phyloP scores from a whole-genome alignment of 352 stramenopile genomes.

The Pythium sp. region DNA sequence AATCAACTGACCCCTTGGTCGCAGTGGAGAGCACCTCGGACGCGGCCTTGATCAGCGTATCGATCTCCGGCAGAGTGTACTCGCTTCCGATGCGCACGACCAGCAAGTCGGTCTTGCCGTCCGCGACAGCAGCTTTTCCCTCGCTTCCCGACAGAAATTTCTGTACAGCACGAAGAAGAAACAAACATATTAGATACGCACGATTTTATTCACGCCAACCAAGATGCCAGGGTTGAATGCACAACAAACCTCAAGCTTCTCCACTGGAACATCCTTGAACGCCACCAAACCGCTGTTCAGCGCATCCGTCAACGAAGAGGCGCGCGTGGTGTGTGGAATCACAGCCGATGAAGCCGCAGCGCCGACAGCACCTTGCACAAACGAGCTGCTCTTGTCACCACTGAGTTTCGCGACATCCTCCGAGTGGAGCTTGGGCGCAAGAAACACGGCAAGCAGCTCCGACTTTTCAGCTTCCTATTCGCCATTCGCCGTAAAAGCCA shows the following conservation, averaged over 20 bases:
- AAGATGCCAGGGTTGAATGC: background rate
- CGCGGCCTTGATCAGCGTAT: slow-evolving; percentile 43
- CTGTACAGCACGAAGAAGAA: background rate
- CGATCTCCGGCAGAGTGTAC: slow-evolving; percentile 33
- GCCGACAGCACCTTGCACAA: slow-evolving; percentile 45
- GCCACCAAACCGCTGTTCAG: slow-evolving; percentile 11
- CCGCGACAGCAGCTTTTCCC: slow-evolving; percentile 35
- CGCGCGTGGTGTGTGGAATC: slow-evolving; percentile 69
- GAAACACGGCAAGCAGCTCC: slow-evolving; percentile 62
- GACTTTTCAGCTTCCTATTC: slow-evolving; percentile 16
- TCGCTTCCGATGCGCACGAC: slow-evolving; percentile 49
- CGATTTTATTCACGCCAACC: background rate
- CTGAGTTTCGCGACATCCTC: slow-evolving; percentile 47
- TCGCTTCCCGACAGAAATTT: slow-evolving; percentile 12
- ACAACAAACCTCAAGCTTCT: slow-evolving; percentile 20
- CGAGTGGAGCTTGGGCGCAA: slow-evolving; percentile 36
- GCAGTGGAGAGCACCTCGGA: slow-evolving; percentile 29
- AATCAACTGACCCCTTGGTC: slow-evolving; percentile 43
- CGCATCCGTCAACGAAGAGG: slow-evolving; percentile 28
- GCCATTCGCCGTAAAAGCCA: background rate
- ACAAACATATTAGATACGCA: background rate
- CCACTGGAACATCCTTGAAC: slow-evolving; percentile 20
- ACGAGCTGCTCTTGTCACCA: slow-evolving; percentile 23
- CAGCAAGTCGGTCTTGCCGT: slow-evolving; percentile 59
- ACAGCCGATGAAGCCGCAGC: slow-evolving; percentile 56